Percentiles rank a stretch among this genome's conserved stretches.
Conservation (phyloP, 148 eudicot genomes). For the Heliosperma pusillum region DNA sequence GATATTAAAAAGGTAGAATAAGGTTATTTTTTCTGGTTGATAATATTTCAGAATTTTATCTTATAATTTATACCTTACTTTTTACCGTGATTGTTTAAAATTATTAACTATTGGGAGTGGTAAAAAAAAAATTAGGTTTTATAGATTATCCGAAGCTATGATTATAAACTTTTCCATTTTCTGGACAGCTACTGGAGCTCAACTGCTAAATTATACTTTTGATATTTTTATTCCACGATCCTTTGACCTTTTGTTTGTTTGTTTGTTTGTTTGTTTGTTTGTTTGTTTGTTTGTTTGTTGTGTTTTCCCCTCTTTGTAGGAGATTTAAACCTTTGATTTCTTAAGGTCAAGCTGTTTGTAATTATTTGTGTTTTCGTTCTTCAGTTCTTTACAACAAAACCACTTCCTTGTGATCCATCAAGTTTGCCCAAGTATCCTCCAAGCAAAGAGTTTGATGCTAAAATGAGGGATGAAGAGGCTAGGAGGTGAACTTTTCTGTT, state of each 20-base stretch:
- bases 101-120: neutral
- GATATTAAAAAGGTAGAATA: neutral
- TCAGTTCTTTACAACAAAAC: conserved; percentile 75
- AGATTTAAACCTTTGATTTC: neutral
- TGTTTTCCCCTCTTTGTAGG: neutral
- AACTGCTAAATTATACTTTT: neutral
- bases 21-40: too few species aligned
- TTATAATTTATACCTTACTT: neutral
- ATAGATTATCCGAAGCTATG: neutral
- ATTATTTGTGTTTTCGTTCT: conserved; percentile 13
- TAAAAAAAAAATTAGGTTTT: neutral
- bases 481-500: conserved; percentile 47
- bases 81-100: neutral
- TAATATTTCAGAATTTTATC: neutral
- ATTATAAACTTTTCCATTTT: neutral
- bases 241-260: neutral
- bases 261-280: too few species aligned
- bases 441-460: conserved; percentile 85
- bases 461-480: conserved; percentile 85
- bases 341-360: conserved; percentile 6
- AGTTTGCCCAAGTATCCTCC: conserved; percentile 88
- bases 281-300: neutral
- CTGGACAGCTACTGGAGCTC: neutral
- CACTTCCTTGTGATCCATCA: conserved; percentile 85
- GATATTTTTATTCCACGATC: neutral